These are phyloP conservation scores for Sarcodon aspratus DNA, from an alignment of 768 basidiomycete genomes.

Conservation along the genomic window DNA sequence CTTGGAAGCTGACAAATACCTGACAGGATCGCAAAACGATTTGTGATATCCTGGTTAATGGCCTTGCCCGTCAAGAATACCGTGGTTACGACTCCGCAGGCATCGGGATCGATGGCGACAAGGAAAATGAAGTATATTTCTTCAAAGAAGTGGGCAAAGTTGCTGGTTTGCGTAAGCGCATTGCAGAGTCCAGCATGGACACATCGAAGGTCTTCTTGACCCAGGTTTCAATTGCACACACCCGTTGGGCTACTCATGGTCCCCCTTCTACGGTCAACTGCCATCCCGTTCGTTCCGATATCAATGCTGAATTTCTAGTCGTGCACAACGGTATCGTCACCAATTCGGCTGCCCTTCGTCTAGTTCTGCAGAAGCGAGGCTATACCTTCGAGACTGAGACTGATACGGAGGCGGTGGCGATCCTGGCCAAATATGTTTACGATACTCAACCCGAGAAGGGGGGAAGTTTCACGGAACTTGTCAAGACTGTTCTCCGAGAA, in stretches of 20 bases:
- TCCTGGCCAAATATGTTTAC: conserved; percentile 92
- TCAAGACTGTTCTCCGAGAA: conserved; percentile 95
- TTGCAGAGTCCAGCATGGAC: conserved; percentile 59
- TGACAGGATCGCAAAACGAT: conserved; percentile 81
- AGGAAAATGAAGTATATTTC: conserved; percentile 59
- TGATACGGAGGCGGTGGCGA: conserved; percentile 95
- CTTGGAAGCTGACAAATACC: neutral
- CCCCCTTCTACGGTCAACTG: conserved; percentile 82
- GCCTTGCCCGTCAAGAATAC: conserved; percentile 92
- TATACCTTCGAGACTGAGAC: conserved; percentile 93
- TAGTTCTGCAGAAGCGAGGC: conserved; percentile 91
- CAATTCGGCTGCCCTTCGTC: conserved; percentile 78
- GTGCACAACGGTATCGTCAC: conserved; percentile 99
- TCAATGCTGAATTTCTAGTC: conserved; percentile 72
- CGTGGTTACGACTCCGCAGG: conserved; percentile 97
- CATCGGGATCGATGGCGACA: conserved; percentile 86
- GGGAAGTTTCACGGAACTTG: conserved; percentile 77
- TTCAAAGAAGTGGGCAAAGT: conserved; percentile 99
- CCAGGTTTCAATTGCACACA: conserved; percentile 97
- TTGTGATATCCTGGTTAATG: conserved; percentile 82
- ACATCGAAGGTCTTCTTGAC: conserved; percentile 67
- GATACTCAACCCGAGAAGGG: conserved; percentile 85
- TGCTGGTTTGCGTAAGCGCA: conserved; percentile 81
- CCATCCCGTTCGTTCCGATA: conserved; percentile 87
- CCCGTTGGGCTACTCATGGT: conserved; percentile 98